Conservation (phyloP, 257 asterid species). For the Petrea volubilis region DNA sequence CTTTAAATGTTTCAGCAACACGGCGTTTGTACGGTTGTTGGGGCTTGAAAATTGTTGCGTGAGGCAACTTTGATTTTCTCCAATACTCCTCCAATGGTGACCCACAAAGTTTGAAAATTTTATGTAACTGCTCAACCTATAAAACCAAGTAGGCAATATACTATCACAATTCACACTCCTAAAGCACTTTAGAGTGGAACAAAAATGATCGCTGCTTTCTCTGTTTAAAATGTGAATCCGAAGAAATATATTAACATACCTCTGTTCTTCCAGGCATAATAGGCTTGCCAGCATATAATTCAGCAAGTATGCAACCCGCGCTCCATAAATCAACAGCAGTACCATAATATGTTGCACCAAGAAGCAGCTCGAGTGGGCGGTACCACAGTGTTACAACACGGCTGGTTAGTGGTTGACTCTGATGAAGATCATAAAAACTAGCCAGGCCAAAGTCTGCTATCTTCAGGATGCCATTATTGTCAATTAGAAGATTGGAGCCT, state of each 20-base stretch:
- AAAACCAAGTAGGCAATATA: constrained; percentile 15
- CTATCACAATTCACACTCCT: not conserved
- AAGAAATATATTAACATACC: constrained; percentile 39
- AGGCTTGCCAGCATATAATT: constrained; percentile 92
- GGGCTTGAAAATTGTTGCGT: constrained; percentile 96
- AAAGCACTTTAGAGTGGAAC: not conserved
- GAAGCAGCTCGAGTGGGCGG: constrained; percentile 95
- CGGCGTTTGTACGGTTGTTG: constrained; percentile 88
- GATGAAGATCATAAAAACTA: constrained; percentile 72
- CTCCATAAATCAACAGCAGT: constrained; percentile 97
- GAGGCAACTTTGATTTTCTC: constrained; percentile 91
- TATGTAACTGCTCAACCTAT: constrained; percentile 97
- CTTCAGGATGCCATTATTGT: constrained; percentile 80
- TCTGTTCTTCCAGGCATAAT: constrained; percentile 98
- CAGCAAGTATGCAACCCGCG: constrained; percentile 91
- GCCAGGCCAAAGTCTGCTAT: constrained; percentile 97
- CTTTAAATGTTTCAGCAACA: constrained; percentile 84
- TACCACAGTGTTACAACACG: constrained; percentile 98
- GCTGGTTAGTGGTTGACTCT: constrained; percentile 79
- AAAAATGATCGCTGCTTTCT: not conserved
- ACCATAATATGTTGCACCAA: constrained; percentile 88
- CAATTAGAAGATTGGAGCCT: constrained; percentile 92
- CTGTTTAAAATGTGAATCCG: not conserved
- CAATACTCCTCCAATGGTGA: constrained; percentile 97
- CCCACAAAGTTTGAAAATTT: constrained; percentile 96